Percentiles rank a stretch among this genome's conserved stretches.
Conservation (phyloP, 306 rosid species). For the Aeschynomene evenia region DNA sequence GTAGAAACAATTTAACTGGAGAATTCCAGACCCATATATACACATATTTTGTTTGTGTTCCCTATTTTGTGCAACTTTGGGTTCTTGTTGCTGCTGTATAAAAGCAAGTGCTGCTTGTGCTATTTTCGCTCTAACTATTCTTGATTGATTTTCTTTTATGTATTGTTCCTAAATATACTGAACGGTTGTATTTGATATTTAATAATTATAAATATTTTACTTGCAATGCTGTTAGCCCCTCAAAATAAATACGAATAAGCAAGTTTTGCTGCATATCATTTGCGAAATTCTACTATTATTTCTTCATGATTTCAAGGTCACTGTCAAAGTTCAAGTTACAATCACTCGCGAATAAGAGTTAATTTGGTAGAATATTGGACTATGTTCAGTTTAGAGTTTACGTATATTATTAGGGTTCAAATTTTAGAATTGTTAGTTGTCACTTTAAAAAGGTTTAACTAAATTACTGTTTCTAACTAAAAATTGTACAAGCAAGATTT, state of each 20-base stretch:
- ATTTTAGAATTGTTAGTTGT: no score
- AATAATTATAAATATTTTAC: neutral
- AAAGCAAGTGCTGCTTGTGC: slow-evolving; percentile 46
- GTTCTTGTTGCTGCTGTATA: slow-evolving; percentile 51
- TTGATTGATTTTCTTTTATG: neutral
- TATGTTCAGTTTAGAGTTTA: no score
- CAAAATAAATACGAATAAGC: neutral
- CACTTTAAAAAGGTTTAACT: no score
- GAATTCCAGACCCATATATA: slow-evolving; percentile 41
- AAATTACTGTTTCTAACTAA: no score
- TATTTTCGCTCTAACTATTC: neutral
- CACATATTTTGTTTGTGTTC: slow-evolving; percentile 39
- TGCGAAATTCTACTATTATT: neutral
- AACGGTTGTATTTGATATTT: slow-evolving; percentile 7
- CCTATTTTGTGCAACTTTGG: slow-evolving; percentile 33
- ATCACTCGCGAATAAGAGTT: no score
- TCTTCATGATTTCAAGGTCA: neutral
- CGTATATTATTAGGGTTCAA: no score
- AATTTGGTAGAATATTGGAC: no score
- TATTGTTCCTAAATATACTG: neutral
- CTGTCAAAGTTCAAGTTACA: neutral
- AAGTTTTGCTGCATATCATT: neutral
- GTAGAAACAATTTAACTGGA: slow-evolving; percentile 49
- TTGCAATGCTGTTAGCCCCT: neutral
- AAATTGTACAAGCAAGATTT: no score